Evolutionary conservation across 768 basidiomycete species (phyloP), one percentile per base, ranked within the genome.

Genomic region (Podaxis sp.): DNA sequence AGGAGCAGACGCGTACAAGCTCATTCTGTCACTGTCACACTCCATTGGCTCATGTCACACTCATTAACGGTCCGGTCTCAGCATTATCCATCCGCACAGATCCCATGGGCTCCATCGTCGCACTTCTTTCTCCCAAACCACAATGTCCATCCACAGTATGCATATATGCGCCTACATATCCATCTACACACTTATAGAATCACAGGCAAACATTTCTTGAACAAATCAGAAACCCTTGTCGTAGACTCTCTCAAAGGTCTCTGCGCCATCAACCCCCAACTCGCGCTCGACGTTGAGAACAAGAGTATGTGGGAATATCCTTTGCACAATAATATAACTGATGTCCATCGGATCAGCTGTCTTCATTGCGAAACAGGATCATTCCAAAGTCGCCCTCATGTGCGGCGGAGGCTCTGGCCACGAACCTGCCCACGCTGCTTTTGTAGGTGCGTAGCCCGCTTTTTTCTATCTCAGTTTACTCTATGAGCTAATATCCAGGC

Each of bases 341-440:
- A 58, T n/a, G 38, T 62, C 52, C 36, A 66, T 48, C 60, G 17
- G 10, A 30, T 36, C 17, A 90, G 92, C 91, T 58, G 80, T 93
- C 46, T 86, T 88, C 68, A 74, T 85, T 56, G 76, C 83, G 26
- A 66, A 75, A n/a, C 82, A 74, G 36, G 84, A 89, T 71, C 82
- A 76, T 60, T 82, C 83, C 24, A 87, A 86, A 70, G 93, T 95
- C 48, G 84, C 89, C 2, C 77, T 95, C 13, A 79, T 95, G 67
- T 93, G 90, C 68, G 93, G 93, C 8, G 93, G 93, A 4, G 93
- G 93, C 36, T 86, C 89, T 26, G 92, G 96, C 4, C 96, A 97
- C 71, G 96, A 97, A 69, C 96, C 96, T 6, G 85, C 94, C 15
- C 94, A 95, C 75, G 85, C 92, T 4, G 91, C 86, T 1, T 95